Conservation (phyloP, 1,139 yeast species). For the Saccharomyces hybrid region DNA sequence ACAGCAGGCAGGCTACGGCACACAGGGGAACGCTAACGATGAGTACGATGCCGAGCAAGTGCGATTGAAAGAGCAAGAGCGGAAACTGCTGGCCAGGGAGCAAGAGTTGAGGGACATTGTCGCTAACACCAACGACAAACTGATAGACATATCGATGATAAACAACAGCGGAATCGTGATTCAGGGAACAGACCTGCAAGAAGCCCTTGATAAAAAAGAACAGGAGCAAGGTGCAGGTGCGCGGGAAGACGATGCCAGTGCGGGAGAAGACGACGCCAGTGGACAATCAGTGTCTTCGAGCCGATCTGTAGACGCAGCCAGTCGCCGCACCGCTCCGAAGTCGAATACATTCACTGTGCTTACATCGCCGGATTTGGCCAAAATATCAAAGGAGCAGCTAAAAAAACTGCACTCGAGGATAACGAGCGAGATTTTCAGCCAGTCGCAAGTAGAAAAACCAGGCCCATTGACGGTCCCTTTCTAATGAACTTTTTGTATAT, state of each 20-base stretch:
- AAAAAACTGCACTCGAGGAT: neutral
- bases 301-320: neutral
- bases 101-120: slow-evolving; percentile 34
- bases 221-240: neutral
- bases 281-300: neutral
- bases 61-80: slow-evolving; percentile 28
- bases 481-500: neutral
- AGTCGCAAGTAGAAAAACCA: neutral
- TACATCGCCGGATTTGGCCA: neutral
- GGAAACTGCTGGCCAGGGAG: slow-evolving; percentile 28
- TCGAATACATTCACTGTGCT: neutral
- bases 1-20: slow-evolving; percentile 29
- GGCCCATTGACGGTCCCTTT: slow-evolving; percentile 6
- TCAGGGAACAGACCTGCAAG: slow-evolving; percentile 20
- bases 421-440: neutral
- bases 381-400: neutral
- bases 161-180: slow-evolving; percentile 30
- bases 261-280: neutral
- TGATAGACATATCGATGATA: slow-evolving; percentile 31
- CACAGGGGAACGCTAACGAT: slow-evolving; percentile 13
- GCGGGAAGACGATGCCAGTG: neutral
- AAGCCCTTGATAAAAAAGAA: neutral
- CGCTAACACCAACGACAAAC: slow-evolving; percentile 33
- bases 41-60: slow-evolving; percentile 15
- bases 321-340: neutral